Conservation (phyloP, 345 rosid genomes). For the Cardamine occulta region DNA sequence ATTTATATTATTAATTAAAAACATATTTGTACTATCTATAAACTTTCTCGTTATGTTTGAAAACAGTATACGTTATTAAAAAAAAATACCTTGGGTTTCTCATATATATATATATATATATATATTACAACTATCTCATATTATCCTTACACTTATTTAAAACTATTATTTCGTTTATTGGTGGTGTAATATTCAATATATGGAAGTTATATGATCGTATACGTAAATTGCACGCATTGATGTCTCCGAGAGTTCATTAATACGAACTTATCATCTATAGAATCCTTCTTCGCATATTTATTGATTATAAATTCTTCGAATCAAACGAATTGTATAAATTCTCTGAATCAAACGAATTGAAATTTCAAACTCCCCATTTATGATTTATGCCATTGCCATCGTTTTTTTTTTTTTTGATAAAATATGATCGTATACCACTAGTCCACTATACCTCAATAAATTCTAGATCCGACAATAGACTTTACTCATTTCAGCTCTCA, state of each 20-base stretch:
- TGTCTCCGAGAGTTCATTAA: slow-evolving; percentile 1
- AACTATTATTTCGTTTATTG: not conserved
- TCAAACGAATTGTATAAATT: not conserved
- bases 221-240: slow-evolving; percentile 10
- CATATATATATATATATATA: no score
- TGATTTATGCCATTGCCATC: not conserved
- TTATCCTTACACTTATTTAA: not conserved
- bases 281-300: not conserved
- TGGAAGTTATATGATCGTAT: not conserved
- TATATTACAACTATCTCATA: not conserved
- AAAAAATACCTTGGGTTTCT: not conserved
- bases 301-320: not conserved
- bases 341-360: not conserved
- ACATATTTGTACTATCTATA: no score
- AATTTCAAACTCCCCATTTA: slow-evolving; percentile 1
- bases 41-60: no score
- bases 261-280: not conserved
- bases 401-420: slow-evolving; percentile 4
- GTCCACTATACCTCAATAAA: slow-evolving; percentile 10
- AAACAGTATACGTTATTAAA: not conserved
- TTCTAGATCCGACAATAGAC: slow-evolving; percentile 29
- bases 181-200: not conserved
- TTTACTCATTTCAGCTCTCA: slow-evolving; percentile 39
- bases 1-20: no score
- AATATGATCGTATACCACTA: not conserved